Conservation (phyloP, 2,329 filamentous ascomycete genomes). For the Penicillium sp. region DNA sequence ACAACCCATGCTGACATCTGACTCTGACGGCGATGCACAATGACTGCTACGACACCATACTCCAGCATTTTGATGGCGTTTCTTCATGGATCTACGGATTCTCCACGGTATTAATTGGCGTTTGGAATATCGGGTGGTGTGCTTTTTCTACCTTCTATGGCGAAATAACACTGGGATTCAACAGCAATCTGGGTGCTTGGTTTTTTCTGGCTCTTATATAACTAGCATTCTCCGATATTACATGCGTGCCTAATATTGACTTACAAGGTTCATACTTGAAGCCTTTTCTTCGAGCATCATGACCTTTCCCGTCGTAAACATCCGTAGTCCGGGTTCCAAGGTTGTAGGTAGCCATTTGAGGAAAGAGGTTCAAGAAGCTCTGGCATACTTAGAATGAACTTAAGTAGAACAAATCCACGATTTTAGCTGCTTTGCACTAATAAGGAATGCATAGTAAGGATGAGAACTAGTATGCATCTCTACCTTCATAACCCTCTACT, state of each 20-base stretch:
- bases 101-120: background rate
- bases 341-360: no score
- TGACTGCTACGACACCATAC: conserved; percentile 14
- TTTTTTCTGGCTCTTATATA: background rate
- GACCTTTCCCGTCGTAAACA: background rate
- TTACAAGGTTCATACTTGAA: background rate
- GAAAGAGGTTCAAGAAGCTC: no score
- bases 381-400: no score
- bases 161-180: background rate
- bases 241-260: background rate
- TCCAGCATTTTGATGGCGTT: conserved; percentile 22
- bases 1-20: conserved; percentile 16
- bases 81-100: background rate
- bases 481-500: background rate
- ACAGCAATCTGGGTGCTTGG: background rate
- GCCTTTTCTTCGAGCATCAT: background rate
- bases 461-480: no score
- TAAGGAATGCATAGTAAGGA: no score
- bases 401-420: no score
- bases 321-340: background rate
- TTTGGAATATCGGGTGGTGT: background rate
- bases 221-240: background rate
- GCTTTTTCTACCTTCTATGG: background rate
- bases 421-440: no score
- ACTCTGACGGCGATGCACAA: conserved; percentile 19